Conservation (phyloP, 1,284 basidiomycete species). For the Tetrapyrgos nigripes region DNA sequence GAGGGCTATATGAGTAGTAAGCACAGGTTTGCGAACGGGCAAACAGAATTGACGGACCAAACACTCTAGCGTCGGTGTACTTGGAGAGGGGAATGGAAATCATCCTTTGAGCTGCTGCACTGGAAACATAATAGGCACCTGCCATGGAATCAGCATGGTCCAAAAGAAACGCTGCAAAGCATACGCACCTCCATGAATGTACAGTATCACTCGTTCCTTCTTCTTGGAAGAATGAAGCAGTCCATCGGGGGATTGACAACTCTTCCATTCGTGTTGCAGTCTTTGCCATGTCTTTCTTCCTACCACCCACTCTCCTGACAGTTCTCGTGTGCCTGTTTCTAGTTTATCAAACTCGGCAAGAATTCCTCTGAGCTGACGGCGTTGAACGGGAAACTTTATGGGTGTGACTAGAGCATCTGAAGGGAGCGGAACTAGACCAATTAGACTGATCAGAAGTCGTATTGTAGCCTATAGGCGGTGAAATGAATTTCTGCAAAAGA, state of each 20-base stretch:
- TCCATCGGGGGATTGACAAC: constrained; percentile 30
- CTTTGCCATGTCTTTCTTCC: constrained; percentile 90
- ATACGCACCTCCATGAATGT: constrained; percentile 87
- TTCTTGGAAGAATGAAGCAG: constrained; percentile 38
- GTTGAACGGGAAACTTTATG: constrained; percentile 88
- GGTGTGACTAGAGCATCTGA: constrained; percentile 96
- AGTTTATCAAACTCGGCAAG: constrained; percentile 77
- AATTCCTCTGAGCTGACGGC: constrained; percentile 77
- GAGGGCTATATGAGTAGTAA: constrained; percentile 61
- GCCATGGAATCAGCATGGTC: not conserved
- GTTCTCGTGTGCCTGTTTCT: constrained; percentile 78
- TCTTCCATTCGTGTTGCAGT: constrained; percentile 86
- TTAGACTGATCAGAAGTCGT: constrained; percentile 82
- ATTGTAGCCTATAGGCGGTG: constrained; percentile 60
- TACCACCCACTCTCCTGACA: constrained; percentile 97
- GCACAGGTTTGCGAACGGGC: not conserved
- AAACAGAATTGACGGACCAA: constrained; percentile 64
- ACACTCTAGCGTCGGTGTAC: constrained; percentile 91
- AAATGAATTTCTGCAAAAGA: constrained; percentile 13
- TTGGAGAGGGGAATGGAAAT: constrained; percentile 94
- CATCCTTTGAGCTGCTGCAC: constrained; percentile 91
- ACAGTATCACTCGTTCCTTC: constrained; percentile 88
- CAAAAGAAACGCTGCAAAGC: not conserved
- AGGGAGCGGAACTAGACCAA: constrained; percentile 86
- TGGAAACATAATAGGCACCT: constrained; percentile 95